These are phyloP conservation scores for Atkinsonella hypoxylon DNA, from an alignment of 2,329 filamentous ascomycete species.

Conservation along the genomic window DNA sequence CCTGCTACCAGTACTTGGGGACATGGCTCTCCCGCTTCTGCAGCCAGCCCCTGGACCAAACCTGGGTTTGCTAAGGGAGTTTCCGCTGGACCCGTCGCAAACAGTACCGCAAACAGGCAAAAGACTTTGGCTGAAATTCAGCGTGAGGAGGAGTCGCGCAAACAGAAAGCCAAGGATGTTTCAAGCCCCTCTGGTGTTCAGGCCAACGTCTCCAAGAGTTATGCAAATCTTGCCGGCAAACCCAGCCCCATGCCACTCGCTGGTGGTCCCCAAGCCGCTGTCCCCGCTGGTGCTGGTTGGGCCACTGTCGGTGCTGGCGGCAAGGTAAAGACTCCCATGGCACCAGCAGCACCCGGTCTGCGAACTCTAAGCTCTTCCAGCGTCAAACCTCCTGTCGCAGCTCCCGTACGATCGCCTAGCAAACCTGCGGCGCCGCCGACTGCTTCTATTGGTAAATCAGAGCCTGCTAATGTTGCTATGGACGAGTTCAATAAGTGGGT, in stretches of 20 bases:
- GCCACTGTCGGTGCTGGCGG: conserved; percentile 90
- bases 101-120: conserved; percentile 38
- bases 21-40: conserved; percentile 57
- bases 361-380: conserved; percentile 30
- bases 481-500: conserved; percentile 96
- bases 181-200: conserved; percentile 36
- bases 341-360: conserved; percentile 35
- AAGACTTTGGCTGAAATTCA: conserved; percentile 95
- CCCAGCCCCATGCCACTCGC: conserved; percentile 19
- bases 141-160: conserved; percentile 74
- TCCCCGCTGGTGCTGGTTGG: conserved; percentile 48
- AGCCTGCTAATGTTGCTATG: conserved; percentile 42
- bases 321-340: conserved; percentile 69
- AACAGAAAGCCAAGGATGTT: conserved; percentile 55
- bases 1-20: conserved; percentile 87
- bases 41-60: conserved; percentile 58
- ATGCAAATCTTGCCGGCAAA: conserved; percentile 89
- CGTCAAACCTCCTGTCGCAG: conserved; percentile 30
- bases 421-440: conserved; percentile 35
- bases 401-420: conserved; percentile 35
- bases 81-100: conserved; percentile 12
- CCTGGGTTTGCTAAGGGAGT: conserved; percentile 36
- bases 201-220: conserved; percentile 61
- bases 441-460: conserved; percentile 26
- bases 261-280: conserved; percentile 21